Conservation (phyloP, 2,329 filamentous ascomycete species). For the Ophidiomyces ophidiicola region DNA sequence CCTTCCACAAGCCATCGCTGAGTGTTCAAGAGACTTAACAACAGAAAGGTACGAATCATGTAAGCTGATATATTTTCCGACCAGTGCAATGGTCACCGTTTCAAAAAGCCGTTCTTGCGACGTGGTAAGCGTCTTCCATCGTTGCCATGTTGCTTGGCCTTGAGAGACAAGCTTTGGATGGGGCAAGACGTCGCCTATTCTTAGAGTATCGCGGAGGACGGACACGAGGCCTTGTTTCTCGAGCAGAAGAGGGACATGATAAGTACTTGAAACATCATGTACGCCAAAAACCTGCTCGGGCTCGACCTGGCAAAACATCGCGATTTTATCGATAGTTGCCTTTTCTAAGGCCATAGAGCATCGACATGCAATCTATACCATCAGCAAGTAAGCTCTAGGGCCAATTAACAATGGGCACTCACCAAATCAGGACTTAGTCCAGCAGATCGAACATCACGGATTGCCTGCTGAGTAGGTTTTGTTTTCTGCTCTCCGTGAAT, state of each 20-base stretch:
- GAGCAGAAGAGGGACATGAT: conserved; percentile 89
- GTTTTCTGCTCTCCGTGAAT: conserved; percentile 73
- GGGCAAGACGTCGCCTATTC: conserved; percentile 47
- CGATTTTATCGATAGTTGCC: conserved; percentile 72
- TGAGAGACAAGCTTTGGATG: conserved; percentile 45
- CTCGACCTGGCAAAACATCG: conserved; percentile 78
- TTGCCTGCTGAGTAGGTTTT: conserved; percentile 88
- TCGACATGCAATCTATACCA: conserved; percentile 69
- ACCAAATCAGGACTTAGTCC: conserved; percentile 62
- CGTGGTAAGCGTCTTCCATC: conserved; percentile 63
- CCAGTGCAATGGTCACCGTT: conserved; percentile 66
- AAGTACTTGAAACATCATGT: conserved; percentile 76
- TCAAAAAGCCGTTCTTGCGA: conserved; percentile 55
- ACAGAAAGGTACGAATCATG: conserved; percentile 80
- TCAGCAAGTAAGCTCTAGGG: background rate
- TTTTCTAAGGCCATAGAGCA: conserved; percentile 66
- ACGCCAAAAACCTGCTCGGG: conserved; percentile 75
- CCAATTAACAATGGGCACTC: conserved; percentile 21
- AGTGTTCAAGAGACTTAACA: conserved; percentile 78
- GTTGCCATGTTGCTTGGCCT: conserved; percentile 59
- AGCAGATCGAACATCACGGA: conserved; percentile 69
- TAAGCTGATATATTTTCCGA: conserved; percentile 81
- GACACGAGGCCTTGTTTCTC: conserved; percentile 64
- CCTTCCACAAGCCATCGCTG: conserved; percentile 70
- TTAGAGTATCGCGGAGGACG: conserved; percentile 53